Base-by-base conservation (phyloP, 768 basidiomycete genomes). In the Coprinellus micaceus region DNA sequence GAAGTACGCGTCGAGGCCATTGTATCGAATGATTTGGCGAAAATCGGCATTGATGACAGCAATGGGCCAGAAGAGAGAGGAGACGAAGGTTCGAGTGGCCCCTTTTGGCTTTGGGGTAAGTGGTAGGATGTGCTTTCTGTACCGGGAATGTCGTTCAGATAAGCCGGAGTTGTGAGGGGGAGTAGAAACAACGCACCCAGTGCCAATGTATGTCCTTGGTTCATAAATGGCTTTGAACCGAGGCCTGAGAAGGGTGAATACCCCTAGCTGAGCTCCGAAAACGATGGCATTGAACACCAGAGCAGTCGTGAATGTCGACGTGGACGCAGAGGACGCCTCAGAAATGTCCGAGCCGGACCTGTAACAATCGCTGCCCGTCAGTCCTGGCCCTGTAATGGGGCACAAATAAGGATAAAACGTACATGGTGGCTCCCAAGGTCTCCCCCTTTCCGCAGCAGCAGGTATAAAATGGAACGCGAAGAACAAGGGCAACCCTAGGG, bases 1-100 rank as follows among this genome's bases (percentile, higher is more conserved):
- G 66, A 95, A 87, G 73, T 96, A 99, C 15, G 94, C 90, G 67
- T 98, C 96, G 56, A 89, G 76, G 25, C 93, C 93, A 59, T 94
- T 94, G 41, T 81, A 78, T 41, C 74, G 73, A 57, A 84, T 79
- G 56, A 91, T 83, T 22, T 76, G 78, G 26, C 71, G 71, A 64
- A 85, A 83, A 64, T 92, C 81, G 2, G 86, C 78, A 2, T 74
- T 76, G 71, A 73, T 85, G 19, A 94, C 69, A 0, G 82, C 77
- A 19, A 80, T 57, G 1, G 89, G 87, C 92, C 91, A 95, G 30
- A 77, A 65, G 22, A 91, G 44, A 12, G 33, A 36, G 10, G 48
- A 30, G 36, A 50, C 10, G 28, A 51, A 44, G 3, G n/a, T 22
- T 9, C 48, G 47, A 9, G 21, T 7, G 24, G 9, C 13, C 41